Conservation (phyloP, 164 flowering plant species). For the Taxillus chinensis region DNA sequence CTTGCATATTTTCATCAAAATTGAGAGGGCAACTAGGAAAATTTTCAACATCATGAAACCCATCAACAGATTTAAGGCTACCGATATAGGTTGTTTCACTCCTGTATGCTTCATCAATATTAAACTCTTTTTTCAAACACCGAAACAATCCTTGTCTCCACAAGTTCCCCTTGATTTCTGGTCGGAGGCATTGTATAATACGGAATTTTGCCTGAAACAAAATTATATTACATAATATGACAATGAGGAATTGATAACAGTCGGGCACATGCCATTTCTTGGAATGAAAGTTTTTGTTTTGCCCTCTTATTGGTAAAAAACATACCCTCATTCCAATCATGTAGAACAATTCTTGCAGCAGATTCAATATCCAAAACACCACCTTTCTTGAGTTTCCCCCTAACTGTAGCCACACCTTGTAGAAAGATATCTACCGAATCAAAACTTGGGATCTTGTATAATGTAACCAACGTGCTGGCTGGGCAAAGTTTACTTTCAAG, state of each 20-base stretch:
- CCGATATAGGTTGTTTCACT: slow-evolving; percentile 84
- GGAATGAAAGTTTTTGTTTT: too few species aligned
- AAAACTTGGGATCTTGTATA: slow-evolving; percentile 74
- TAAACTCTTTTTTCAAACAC: slow-evolving; percentile 87
- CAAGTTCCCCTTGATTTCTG: slow-evolving; percentile 48
- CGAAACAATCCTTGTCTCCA: slow-evolving; percentile 61
- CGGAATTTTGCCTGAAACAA: slow-evolving; percentile 77
- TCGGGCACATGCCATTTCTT: too few species aligned
- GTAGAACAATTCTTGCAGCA: slow-evolving; percentile 84
- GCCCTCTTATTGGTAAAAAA: background rate
- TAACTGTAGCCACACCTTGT: slow-evolving; percentile 67
- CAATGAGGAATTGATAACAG: too few species aligned
- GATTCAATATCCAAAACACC: slow-evolving; percentile 75
- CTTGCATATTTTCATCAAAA: slow-evolving; percentile 64
- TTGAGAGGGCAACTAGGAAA: slow-evolving; percentile 59
- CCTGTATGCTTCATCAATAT: slow-evolving; percentile 66
- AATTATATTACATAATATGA: background rate
- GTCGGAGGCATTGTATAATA: slow-evolving; percentile 83
- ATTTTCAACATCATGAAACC: slow-evolving; percentile 62
- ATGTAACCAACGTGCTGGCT: slow-evolving; percentile 41
- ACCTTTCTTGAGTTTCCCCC: slow-evolving; percentile 96
- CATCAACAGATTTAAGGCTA: slow-evolving; percentile 64
- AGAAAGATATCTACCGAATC: slow-evolving; percentile 85
- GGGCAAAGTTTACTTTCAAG: slow-evolving; percentile 60
- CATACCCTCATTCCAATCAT: slow-evolving; percentile 96